Evolutionary conservation across 2,329 filamentous ascomycete species (phyloP).

Genomic region (Colletotrichum trifolii): DNA sequence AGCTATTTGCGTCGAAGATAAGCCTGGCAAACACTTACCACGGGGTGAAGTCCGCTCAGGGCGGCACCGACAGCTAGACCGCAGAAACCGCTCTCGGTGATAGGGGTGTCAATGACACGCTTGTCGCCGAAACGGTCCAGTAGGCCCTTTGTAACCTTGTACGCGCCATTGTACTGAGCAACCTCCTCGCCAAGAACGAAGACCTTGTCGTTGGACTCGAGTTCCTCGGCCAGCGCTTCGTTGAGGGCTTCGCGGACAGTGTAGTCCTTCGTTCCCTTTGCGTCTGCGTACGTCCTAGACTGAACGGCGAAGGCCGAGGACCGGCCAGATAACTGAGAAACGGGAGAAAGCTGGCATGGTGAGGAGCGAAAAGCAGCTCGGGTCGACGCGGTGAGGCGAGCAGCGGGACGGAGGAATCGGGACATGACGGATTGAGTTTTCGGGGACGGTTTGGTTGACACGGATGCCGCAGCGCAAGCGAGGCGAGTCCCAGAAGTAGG

Average conservation of each 20-base stretch:
- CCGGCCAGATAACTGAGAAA: constrained; percentile 49
- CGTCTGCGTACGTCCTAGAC: constrained; percentile 66
- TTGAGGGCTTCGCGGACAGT: constrained; percentile 98
- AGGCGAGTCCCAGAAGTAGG: constrained; percentile 10
- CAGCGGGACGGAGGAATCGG: constrained; percentile 62
- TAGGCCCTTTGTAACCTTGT: constrained; percentile 99
- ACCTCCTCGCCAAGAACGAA: constrained; percentile 98
- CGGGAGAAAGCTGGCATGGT: constrained; percentile 45
- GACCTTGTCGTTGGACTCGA: constrained; percentile 93
- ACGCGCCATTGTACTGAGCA: constrained; percentile 99
- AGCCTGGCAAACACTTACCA: constrained; percentile 70
- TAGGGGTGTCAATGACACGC: constrained; percentile 97
- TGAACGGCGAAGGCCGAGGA: constrained; percentile 55
- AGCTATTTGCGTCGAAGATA: neutral
- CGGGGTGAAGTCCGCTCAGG: constrained; percentile 90
- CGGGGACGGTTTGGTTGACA: constrained; percentile 12
- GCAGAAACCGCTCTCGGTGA: constrained; percentile 95
- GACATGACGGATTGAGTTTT: constrained; percentile 52
- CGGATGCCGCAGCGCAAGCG: constrained; percentile 20
- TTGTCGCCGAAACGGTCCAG: constrained; percentile 97
- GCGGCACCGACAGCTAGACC: constrained; percentile 96
- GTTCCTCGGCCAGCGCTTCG: constrained; percentile 96
- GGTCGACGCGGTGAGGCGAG: constrained; percentile 59
- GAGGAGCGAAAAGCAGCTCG: constrained; percentile 49
- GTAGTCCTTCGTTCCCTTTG: constrained; percentile 83